Base-by-base conservation (phyloP, 179 eudicot genomes). In the Amaranthus tricolor region DNA sequence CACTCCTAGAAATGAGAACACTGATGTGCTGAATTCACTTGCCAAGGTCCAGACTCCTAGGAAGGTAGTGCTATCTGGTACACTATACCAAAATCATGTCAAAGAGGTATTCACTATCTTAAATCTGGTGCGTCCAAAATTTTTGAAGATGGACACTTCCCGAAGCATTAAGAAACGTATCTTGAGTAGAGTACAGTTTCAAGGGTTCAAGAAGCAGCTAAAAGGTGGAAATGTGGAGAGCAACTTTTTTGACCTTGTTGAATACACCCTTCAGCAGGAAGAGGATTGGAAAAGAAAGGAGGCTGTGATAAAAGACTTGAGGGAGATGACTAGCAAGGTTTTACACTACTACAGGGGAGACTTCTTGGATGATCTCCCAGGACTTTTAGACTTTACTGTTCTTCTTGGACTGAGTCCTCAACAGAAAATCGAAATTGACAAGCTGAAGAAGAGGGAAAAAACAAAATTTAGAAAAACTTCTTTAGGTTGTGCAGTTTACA, bases 51-150 rank as follows among this genome's bases (percentile, higher is more conserved):
- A 89, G 83, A 92, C 97, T 57, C 90, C 94, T 15, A 77, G 96
- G 58, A 94, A 93, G 54, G 97, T 93, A 24, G 98, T 93, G 16
- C 85, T 93, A 31, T 93, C 98, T 0, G 98, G 98, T 20, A 93
- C 98, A 0, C 82, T 93, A 11, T 93, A 88, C 61, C 98, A 93
- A 56, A 93, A 93, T 76, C 97, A 93, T 49, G 97, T 93, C 15
- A 86, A 84, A 66, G 97, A 93, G 66, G 97, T 91, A 19, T 93
- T 94, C 81, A 92, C 88, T 40, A 90, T 94, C 63, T 76, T 94
- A 61, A 94, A 94, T 72, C 88, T 94, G 58, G 94, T 92, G 15
- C 88, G 96, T 0, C 97, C 98, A 1, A 92, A 88, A 68, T 94
- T 94, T 82, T 24, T 94, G 70, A 86, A 76, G 72, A 49, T 84